Conservation (phyloP, 2,329 filamentous ascomycete genomes). For the Alternaria novae-zelandiae region DNA sequence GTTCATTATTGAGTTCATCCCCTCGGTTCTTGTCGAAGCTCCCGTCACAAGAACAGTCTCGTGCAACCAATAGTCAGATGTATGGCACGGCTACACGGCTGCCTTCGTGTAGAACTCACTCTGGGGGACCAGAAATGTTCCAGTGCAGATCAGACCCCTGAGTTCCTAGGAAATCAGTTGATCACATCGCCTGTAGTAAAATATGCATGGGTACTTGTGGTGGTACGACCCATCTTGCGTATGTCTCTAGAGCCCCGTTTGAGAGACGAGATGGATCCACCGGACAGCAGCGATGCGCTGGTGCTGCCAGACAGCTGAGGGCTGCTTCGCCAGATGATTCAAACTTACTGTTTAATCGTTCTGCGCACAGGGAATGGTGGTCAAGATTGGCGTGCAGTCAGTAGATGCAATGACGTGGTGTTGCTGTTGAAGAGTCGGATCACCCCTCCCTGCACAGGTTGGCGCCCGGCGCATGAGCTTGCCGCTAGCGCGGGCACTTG, state of each 20-base stretch:
- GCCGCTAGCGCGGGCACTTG: constrained; percentile 13
- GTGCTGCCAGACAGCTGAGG: too few relatives aligned
- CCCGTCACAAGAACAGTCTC: not conserved
- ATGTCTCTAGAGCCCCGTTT: too few relatives aligned
- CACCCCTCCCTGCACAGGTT: not conserved
- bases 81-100: not conserved
- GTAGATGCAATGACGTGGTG: not conserved
- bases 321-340: not conserved
- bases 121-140: not conserved
- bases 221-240: not conserved
- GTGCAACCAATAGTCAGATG: not conserved
- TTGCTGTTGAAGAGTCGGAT: not conserved
- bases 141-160: not conserved
- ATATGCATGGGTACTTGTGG: not conserved
- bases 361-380: not conserved
- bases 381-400: not conserved
- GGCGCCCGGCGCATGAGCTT: not conserved
- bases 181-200: not conserved
- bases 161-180: too few relatives aligned
- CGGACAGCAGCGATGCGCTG: not conserved
- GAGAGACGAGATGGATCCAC: not conserved
- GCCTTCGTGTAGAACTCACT: not conserved
- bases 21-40: not conserved
- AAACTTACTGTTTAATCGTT: not conserved
- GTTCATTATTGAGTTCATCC: not conserved